phyloP scores from a whole-genome alignment of 305 asterid genomes.

The Andrographis paniculata region DNA sequence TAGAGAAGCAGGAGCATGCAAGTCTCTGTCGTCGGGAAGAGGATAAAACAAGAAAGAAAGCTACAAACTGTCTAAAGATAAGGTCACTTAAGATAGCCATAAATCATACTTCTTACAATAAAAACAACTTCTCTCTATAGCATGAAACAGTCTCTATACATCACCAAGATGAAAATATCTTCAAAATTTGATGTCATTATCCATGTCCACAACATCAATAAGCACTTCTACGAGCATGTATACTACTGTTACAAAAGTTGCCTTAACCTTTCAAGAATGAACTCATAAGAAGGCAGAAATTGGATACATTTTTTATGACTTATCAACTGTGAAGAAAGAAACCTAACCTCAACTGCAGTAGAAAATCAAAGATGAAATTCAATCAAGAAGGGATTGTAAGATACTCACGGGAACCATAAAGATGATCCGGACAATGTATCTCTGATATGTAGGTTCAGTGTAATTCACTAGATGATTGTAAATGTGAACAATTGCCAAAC shows the following conservation, averaged over 20 bases:
- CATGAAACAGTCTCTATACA: neutral
- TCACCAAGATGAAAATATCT: neutral
- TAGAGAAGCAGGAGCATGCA: neutral
- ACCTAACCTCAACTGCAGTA: conserved; percentile 52
- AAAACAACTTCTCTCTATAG: neutral
- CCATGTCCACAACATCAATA: neutral
- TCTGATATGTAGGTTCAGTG: conserved; percentile 69
- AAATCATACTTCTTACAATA: neutral
- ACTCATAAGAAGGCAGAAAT: no score
- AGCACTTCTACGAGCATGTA: conserved; percentile 66
- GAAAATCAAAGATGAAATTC: neutral
- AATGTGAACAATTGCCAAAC: conserved; percentile 72
- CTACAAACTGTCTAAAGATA: neutral
- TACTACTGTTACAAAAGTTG: no score
- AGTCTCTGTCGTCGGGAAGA: neutral
- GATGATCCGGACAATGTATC: conserved; percentile 94
- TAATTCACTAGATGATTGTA: conserved; percentile 89
- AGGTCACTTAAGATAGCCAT: neutral
- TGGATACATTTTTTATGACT: conserved; percentile 89
- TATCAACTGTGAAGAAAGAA: conserved; percentile 63
- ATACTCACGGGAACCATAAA: conserved; percentile 98
- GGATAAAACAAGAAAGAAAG: neutral
- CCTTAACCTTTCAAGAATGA: no score
- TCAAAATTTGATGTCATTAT: neutral
- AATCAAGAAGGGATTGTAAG: neutral